A percentile compares a stretch with the other conserved stretches of the same genome.
phyloP scores from a whole-genome alignment of 2,329 filamentous ascomycete genomes.

The Helotiales sp. region DNA sequence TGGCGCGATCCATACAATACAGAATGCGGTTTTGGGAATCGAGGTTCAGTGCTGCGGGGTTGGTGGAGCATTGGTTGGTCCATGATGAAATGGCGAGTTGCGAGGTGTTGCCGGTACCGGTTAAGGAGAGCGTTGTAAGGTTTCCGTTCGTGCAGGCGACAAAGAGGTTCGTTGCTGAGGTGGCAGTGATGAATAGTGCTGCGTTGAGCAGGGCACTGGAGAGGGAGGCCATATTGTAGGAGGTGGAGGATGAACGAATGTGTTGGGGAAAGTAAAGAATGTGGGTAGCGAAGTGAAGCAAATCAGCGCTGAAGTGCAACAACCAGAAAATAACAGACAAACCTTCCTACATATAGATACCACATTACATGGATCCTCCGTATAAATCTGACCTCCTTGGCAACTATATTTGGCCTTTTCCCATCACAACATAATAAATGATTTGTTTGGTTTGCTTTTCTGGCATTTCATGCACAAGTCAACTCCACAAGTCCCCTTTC shows the following conservation, averaged over 20 bases:
- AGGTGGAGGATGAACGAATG: background rate
- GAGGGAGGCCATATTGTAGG: background rate
- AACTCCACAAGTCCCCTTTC: background rate
- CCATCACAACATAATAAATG: background rate
- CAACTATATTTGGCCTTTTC: background rate
- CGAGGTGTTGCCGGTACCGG: slow-evolving; percentile 4
- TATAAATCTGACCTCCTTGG: background rate
- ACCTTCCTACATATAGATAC: background rate
- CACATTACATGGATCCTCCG: background rate
- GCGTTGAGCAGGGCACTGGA: background rate
- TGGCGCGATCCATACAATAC: slow-evolving; percentile 28
- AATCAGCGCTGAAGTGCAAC: background rate
- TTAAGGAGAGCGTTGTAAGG: slow-evolving; percentile 24
- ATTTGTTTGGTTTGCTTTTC: background rate
- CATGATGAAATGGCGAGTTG: slow-evolving; percentile 15
- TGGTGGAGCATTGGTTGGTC: slow-evolving; percentile 12
- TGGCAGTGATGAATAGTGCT: background rate
- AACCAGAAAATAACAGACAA: background rate
- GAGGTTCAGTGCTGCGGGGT: slow-evolving; percentile 23
- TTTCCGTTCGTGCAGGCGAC: slow-evolving; percentile 10
- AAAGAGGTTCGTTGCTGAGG: slow-evolving; percentile 6
- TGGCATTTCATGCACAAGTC: background rate
- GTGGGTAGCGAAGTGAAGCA: background rate
- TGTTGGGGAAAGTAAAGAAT: background rate
- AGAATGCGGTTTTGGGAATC: slow-evolving; percentile 21